These are phyloP conservation scores for Scortechinia acanthostroma DNA, from an alignment of 2,329 filamentous ascomycete genomes.

Conservation along the genomic window DNA sequence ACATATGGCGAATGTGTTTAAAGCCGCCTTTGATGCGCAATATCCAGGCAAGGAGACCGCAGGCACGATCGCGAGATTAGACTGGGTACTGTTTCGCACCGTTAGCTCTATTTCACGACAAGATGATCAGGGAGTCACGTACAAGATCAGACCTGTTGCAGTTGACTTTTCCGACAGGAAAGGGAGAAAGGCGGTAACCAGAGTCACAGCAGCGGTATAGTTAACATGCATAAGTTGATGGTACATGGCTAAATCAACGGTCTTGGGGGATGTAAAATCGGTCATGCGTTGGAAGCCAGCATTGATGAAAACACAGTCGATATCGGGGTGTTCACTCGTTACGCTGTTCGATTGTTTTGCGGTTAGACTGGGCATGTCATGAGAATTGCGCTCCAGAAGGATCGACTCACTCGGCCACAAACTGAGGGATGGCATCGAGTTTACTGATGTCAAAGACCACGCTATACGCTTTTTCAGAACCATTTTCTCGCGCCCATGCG, in stretches of 20 bases:
- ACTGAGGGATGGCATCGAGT: neutral
- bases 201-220: slow-evolving; percentile 27
- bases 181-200: slow-evolving; percentile 29
- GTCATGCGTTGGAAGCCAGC: slow-evolving; percentile 41
- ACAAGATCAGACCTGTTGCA: slow-evolving; percentile 17
- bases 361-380: neutral
- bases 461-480: neutral
- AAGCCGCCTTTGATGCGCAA: slow-evolving; percentile 32
- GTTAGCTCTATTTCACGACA: slow-evolving; percentile 5
- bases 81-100: slow-evolving; percentile 21
- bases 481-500: neutral
- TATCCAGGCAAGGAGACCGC: slow-evolving; percentile 22
- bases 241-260: slow-evolving; percentile 24
- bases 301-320: slow-evolving; percentile 50
- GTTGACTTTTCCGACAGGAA: slow-evolving; percentile 17
- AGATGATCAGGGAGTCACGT: too few species aligned
- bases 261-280: slow-evolving; percentile 34
- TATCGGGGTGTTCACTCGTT: slow-evolving; percentile 29
- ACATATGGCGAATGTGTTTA: slow-evolving; percentile 29
- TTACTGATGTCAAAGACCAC: neutral
- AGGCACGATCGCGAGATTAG: slow-evolving; percentile 27
- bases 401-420: neutral
- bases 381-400: neutral
- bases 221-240: slow-evolving; percentile 29
- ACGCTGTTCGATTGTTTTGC: slow-evolving; percentile 1